phyloP scores from a whole-genome alignment of 164 flowering plant genomes.

The Vitis riparia region DNA sequence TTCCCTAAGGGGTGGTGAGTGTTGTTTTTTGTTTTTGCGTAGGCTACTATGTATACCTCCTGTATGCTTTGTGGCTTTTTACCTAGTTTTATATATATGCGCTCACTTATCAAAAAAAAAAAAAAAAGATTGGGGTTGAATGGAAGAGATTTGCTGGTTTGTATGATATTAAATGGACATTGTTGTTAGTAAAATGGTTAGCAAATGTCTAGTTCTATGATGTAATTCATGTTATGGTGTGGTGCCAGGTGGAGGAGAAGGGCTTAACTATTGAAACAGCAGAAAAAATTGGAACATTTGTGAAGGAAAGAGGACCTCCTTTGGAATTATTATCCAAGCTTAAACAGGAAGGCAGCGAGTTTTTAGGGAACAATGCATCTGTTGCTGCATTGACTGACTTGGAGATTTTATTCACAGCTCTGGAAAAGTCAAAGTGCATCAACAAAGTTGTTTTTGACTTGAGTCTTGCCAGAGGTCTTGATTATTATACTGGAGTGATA shows the following conservation, averaged over 20 bases:
- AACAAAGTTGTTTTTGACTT: constrained; percentile 83
- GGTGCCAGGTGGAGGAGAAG: constrained; percentile 73
- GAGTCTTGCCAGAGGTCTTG: constrained; percentile 99
- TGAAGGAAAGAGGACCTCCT: constrained; percentile 79
- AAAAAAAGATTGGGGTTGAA: no score
- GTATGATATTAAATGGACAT: no score
- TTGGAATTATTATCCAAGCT: constrained; percentile 63
- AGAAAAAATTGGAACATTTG: constrained; percentile 79
- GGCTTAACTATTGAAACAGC: constrained; percentile 75
- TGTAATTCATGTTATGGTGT: background rate
- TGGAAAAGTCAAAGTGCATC: constrained; percentile 67
- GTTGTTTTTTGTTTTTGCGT: no score
- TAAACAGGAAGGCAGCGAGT: constrained; percentile 64
- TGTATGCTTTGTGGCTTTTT: no score
- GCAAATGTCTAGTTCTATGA: background rate
- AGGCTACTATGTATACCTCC: no score
- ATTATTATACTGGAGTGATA: constrained; percentile 96
- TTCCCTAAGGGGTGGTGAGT: no score
- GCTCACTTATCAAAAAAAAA: no score
- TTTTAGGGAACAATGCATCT: constrained; percentile 55
- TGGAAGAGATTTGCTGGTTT: no score
- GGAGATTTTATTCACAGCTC: constrained; percentile 69
- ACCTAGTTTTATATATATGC: no score
- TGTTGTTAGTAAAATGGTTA: no score
- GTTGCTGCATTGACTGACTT: constrained; percentile 70